Conservation (phyloP, 2,329 filamentous ascomycete genomes). For the Tolypocladium tropicale region DNA sequence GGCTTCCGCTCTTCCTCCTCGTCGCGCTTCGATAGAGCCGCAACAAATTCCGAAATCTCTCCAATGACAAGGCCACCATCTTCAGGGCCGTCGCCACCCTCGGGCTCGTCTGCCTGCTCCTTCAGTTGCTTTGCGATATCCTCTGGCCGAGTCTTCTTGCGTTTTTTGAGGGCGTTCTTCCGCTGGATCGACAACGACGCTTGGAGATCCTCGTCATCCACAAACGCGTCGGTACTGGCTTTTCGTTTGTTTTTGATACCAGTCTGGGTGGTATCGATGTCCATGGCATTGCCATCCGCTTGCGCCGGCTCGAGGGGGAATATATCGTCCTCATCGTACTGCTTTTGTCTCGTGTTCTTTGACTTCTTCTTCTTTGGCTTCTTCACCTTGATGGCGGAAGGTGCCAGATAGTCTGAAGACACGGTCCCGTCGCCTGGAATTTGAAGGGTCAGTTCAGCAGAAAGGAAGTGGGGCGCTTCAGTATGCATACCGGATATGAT, state of each 20-base stretch:
- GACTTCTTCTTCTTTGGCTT: slow-evolving; percentile 92
- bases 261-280: slow-evolving; percentile 53
- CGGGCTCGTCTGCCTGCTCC: slow-evolving; percentile 45
- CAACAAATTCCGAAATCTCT: slow-evolving; percentile 90
- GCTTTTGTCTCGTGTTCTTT: slow-evolving; percentile 63
- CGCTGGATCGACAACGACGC: slow-evolving; percentile 76
- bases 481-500: slow-evolving; percentile 45
- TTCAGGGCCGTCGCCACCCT: slow-evolving; percentile 29
- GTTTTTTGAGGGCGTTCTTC: slow-evolving; percentile 76
- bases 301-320: slow-evolving; percentile 31
- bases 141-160: slow-evolving; percentile 76
- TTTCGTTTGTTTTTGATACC: slow-evolving; percentile 49
- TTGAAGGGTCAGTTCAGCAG: not conserved
- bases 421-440: slow-evolving; percentile 19
- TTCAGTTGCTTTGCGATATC: slow-evolving; percentile 77
- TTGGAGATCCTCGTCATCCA: slow-evolving; percentile 90
- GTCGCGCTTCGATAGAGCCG: slow-evolving; percentile 64
- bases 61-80: slow-evolving; percentile 73
- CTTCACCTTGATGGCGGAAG: slow-evolving; percentile 81
- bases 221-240: slow-evolving; percentile 57
- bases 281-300: slow-evolving; percentile 52
- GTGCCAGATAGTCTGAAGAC: slow-evolving; percentile 78
- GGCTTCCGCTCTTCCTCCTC: slow-evolving; percentile 44
- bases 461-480: not conserved
- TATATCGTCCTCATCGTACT: slow-evolving; percentile 52